phyloP scores from a whole-genome alignment of 306 rosid species.

The Acacia crassicarpa region DNA sequence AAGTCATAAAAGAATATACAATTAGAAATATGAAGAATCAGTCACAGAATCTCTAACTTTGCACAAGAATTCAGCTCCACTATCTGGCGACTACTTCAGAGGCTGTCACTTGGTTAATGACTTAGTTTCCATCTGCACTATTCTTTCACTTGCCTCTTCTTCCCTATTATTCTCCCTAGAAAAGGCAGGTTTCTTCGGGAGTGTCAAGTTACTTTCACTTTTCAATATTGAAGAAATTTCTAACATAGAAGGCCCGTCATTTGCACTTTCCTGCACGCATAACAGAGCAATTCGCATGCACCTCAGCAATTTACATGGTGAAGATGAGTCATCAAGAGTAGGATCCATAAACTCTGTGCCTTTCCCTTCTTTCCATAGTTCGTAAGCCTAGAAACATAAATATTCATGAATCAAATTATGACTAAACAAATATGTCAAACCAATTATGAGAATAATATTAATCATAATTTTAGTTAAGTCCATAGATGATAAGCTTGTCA shows the following conservation, averaged over 20 bases:
- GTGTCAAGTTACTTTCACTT: not conserved
- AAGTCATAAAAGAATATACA: not conserved
- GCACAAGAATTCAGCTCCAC: not conserved
- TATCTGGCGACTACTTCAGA: not conserved
- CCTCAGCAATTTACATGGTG: constrained; percentile 29
- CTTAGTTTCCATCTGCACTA: not conserved
- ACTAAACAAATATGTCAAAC: not conserved
- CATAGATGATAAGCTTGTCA: no score
- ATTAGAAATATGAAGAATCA: not conserved
- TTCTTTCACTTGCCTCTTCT: not conserved
- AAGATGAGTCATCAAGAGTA: constrained; percentile 36
- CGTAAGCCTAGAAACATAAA: constrained; percentile 24
- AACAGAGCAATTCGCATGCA: constrained; percentile 34
- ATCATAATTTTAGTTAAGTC: not conserved
- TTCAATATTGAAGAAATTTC: not conserved
- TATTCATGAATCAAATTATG: not conserved
- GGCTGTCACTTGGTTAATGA: constrained; percentile 3
- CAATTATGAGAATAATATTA: not conserved
- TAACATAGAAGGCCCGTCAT: not conserved
- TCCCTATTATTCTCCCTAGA: not conserved
- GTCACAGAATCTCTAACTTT: not conserved
- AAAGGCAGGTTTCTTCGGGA: constrained; percentile 24
- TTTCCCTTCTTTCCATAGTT: constrained; percentile 38
- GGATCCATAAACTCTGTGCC: constrained; percentile 35
- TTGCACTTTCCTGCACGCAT: not conserved